Conservation (phyloP, 2,329 filamentous ascomycete genomes). For the Fusarium nanum region DNA sequence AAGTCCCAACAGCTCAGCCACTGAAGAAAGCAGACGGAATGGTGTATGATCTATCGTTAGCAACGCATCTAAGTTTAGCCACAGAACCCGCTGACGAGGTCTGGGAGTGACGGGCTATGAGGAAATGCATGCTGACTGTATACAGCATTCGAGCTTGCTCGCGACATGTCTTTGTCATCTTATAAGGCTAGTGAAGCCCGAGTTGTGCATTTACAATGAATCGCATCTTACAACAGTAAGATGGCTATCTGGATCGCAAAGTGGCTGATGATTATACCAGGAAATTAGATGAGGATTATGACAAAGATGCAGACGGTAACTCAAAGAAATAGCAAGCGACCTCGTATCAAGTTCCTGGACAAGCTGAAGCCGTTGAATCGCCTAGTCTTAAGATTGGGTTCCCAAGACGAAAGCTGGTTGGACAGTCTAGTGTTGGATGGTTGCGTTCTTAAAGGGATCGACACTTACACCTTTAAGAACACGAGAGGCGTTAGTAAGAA, state of each 20-base stretch:
- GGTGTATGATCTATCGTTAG: neutral
- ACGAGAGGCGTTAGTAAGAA: slow-evolving; percentile 33
- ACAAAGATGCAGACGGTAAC: slow-evolving; percentile 18
- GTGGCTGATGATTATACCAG: slow-evolving; percentile 3
- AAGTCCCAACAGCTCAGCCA: neutral
- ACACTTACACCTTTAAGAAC: slow-evolving; percentile 34
- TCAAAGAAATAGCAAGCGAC: slow-evolving; percentile 2
- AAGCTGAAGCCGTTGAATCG: slow-evolving; percentile 11
- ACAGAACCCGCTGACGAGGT: neutral
- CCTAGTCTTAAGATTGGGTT: slow-evolving; percentile 29
- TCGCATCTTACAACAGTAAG: slow-evolving; percentile 20
- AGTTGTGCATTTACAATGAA: slow-evolving; percentile 1
- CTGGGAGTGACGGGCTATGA: slow-evolving; percentile 1
- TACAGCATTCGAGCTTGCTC: neutral
- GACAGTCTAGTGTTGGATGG: slow-evolving; percentile 11
- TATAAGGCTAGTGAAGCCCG: slow-evolving; percentile 25
- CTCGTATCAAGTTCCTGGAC: neutral
- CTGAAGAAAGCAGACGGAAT: neutral
- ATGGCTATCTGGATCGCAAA: neutral
- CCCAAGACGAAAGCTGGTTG: slow-evolving; percentile 22
- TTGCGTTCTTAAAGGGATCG: slow-evolving; percentile 30
- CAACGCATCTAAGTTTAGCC: neutral
- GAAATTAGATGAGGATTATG: neutral
- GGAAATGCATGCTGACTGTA: slow-evolving; percentile 18
- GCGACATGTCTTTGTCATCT: neutral